Evolutionary conservation across 208 protist genomes (phyloP).

Genomic region (Leishmania arabica): DNA sequence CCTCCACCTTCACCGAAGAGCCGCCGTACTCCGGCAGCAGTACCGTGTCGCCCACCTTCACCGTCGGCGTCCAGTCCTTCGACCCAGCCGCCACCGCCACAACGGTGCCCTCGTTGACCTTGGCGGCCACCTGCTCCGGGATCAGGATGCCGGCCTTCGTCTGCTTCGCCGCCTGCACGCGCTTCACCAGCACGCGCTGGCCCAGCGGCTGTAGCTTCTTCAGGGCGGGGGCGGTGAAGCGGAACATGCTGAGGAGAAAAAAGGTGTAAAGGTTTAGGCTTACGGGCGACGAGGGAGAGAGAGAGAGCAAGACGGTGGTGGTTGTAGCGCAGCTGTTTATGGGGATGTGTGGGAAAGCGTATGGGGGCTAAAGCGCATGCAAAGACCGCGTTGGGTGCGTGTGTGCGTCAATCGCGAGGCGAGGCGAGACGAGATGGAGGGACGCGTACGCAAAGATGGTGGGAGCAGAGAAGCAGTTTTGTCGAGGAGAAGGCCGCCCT

Average conservation of each 20-base stretch:
- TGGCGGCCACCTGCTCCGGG: conserved; percentile 90
- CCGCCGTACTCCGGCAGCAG: conserved; percentile 92
- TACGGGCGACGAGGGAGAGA: background rate
- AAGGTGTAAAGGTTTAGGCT: background rate
- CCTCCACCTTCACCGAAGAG: conserved; percentile 89
- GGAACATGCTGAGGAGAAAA: conserved; percentile 60
- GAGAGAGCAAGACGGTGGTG: background rate
- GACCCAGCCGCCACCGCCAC: conserved; percentile 85
- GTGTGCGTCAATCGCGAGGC: conserved; percentile 8
- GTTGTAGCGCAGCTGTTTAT: background rate
- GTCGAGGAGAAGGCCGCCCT: background rate
- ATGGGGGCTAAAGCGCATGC: background rate
- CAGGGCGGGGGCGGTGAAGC: conserved; percentile 64
- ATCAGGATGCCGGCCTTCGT: conserved; percentile 94
- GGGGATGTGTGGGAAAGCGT: background rate
- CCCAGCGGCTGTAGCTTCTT: conserved; percentile 92
- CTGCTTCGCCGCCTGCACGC: conserved; percentile 88
- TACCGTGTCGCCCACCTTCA: conserved; percentile 91
- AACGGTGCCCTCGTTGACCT: conserved; percentile 93
- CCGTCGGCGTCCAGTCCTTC: conserved; percentile 91
- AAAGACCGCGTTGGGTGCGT: background rate
- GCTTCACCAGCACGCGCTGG: conserved; percentile 90
- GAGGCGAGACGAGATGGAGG: background rate
- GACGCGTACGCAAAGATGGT: background rate
- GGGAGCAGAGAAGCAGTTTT: background rate